Conservation (phyloP, 352 stramenopile genomes). For the Globisporangium camurandrum region DNA sequence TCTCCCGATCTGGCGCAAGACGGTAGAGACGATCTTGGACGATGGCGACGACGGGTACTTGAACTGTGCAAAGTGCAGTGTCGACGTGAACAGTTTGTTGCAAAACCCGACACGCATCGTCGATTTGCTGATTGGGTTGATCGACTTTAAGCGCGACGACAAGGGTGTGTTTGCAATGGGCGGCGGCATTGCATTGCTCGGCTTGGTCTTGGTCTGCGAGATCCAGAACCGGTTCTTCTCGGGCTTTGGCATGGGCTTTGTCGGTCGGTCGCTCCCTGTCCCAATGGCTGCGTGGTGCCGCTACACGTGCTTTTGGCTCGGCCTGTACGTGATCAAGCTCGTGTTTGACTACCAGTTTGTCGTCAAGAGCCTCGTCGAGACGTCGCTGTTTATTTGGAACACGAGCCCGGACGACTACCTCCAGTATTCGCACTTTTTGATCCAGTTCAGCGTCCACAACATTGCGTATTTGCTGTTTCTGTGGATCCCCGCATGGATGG, state of each 20-base stretch:
- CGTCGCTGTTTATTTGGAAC: slow-evolving; percentile 83
- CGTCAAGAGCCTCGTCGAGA: slow-evolving; percentile 79
- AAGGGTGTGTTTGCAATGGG: slow-evolving; percentile 55
- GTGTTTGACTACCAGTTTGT: slow-evolving; percentile 85
- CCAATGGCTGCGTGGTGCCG: slow-evolving; percentile 60
- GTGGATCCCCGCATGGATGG: slow-evolving; percentile 75
- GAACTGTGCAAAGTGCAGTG: slow-evolving; percentile 70
- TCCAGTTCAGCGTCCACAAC: slow-evolving; percentile 80
- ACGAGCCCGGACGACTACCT: slow-evolving; percentile 62
- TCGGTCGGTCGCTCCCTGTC: slow-evolving; percentile 68
- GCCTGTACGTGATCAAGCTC: slow-evolving; percentile 68
- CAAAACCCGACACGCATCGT: slow-evolving; percentile 57
- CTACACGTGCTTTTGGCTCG: slow-evolving; percentile 80
- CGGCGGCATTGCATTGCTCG: slow-evolving; percentile 37
- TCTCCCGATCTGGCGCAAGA: slow-evolving; percentile 37
- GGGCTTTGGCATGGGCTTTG: slow-evolving; percentile 58
- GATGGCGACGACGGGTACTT: slow-evolving; percentile 40
- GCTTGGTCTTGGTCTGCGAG: slow-evolving; percentile 49
- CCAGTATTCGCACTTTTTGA: slow-evolving; percentile 77
- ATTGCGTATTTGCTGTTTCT: slow-evolving; percentile 79
- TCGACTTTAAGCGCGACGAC: slow-evolving; percentile 23
- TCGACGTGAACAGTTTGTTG: slow-evolving; percentile 61
- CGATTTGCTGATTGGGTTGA: slow-evolving; percentile 34
- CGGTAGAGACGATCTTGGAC: slow-evolving; percentile 47
- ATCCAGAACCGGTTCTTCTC: slow-evolving; percentile 69